phyloP scores from a whole-genome alignment of 192 early-diverging fungal genomes.

The Coemansia biformis region DNA sequence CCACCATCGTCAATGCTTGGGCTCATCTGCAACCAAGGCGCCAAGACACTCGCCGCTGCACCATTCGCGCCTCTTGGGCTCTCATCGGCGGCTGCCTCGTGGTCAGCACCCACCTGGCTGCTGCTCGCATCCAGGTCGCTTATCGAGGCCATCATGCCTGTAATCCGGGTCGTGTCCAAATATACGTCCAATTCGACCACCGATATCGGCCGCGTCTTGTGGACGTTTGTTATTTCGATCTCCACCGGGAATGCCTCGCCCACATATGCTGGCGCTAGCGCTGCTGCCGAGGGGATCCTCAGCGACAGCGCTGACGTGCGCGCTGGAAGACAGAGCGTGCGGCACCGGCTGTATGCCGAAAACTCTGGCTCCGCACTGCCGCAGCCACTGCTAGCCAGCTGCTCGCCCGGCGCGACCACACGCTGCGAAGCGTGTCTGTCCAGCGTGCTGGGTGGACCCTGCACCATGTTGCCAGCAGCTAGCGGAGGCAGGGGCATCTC shows the following conservation, averaged over 20 bases:
- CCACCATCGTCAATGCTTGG: no score
- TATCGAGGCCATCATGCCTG: no score
- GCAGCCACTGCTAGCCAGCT: no score
- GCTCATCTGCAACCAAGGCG: constrained; percentile 10
- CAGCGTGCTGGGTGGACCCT: no score
- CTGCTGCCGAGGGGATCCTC: constrained; percentile 8
- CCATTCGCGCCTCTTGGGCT: no score
- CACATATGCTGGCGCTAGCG: constrained; percentile 20
- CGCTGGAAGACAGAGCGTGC: constrained; percentile 11
- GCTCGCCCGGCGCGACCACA: no score
- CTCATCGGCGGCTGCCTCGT: no score
- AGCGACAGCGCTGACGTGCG: constrained; percentile 7
- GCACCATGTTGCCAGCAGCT: no score
- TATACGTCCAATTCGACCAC: constrained; percentile 7
- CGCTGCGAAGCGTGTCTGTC: no score
- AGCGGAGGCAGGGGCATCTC: constrained; percentile 19
- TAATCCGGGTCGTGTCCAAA: constrained; percentile 5
- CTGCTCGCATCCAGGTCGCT: no score
- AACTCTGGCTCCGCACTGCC: constrained; percentile 31
- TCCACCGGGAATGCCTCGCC: constrained; percentile 38
- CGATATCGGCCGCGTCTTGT: constrained; percentile 1
- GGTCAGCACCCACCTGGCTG: no score
- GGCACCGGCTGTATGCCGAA: constrained; percentile 40
- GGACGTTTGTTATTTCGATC: constrained; percentile 16
- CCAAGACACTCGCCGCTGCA: background rate